Evolutionary conservation across 768 basidiomycete species (phyloP), one percentile per base, ranked within the genome.

Genomic region (Leccinellum albellum): DNA sequence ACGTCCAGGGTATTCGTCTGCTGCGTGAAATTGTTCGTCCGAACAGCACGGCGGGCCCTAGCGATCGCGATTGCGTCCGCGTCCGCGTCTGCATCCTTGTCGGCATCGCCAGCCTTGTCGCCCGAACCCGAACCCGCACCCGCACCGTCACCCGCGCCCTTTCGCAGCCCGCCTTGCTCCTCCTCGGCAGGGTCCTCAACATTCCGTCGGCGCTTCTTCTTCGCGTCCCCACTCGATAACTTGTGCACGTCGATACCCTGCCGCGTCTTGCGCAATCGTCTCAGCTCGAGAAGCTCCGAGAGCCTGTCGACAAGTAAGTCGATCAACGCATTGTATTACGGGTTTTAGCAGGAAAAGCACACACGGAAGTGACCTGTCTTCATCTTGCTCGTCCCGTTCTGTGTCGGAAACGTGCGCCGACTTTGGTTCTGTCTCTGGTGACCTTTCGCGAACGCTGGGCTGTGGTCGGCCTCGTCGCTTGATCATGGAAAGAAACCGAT

Each of bases 1-100:
- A 97, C 94, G 68, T 98, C 96, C 21, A 98, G 80, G 1, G 86
- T 84, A 69, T 97, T 96, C 4, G 96, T 99, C 74, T 98, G 96
- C 61, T 95, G 92, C 0, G 97, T 99, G 69, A 99, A 98, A 74
- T 97, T 97, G 73, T 91, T 96, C 21, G 84, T 77, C 40, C 93
- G 79, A 2, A 95, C 87, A 6, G 87, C 82, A 51, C 85, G 78
- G 57, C 91, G 79, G 10, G 89, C 86, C 56, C 83, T 87, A 3
- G 87, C 83, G 53, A 86, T 84, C 31, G 87, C 83, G 53, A 86
- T 84, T 29, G 84, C 82, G 46, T 86, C 86, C 8, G 53, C 3
- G 7, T 28, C 15, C 1, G 33, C 17, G 28, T 58, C 57, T 2
- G 50, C 50, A 6, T 80, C 84, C 24, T 80, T 81, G 37, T 40